Percentiles rank a stretch among this genome's conserved stretches.
Evolutionary conservation across 768 basidiomycete species (phyloP).

Genomic region (Mycena amicta): DNA sequence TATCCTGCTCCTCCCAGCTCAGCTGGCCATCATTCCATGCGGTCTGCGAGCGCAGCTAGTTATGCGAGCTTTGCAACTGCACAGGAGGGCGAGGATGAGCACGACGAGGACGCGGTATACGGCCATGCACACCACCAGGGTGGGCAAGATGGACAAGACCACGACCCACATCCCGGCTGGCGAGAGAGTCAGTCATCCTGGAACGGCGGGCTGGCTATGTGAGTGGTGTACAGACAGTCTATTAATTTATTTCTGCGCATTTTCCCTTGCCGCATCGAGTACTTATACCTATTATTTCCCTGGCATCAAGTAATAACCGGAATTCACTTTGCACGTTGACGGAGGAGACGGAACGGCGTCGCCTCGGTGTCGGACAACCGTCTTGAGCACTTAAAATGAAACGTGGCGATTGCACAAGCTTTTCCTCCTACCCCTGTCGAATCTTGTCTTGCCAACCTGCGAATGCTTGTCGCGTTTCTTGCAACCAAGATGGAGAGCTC

Average conservation of each 20-base stretch:
- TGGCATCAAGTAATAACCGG: constrained; percentile 12
- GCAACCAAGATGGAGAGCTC: too few species aligned
- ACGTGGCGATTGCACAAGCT: too few species aligned
- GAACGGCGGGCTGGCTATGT: constrained; percentile 46
- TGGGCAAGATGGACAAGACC: constrained; percentile 32
- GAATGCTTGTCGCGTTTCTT: too few species aligned
- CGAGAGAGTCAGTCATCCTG: constrained; percentile 36
- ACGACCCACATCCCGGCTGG: constrained; percentile 22
- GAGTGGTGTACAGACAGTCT: constrained; percentile 26
- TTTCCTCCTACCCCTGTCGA: too few species aligned
- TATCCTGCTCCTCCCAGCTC: constrained; percentile 22
- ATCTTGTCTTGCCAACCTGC: neutral
- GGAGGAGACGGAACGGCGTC: neutral
- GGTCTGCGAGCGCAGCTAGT: constrained; percentile 41
- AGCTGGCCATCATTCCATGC: constrained; percentile 20
- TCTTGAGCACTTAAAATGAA: neutral
- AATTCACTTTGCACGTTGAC: neutral
- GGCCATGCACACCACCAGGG: constrained; percentile 26
- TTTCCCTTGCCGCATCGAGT: too few species aligned
- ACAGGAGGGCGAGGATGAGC: constrained; percentile 42
- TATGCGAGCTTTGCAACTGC: constrained; percentile 47
- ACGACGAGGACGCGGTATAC: constrained; percentile 6
- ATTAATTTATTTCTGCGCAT: constrained; percentile 22
- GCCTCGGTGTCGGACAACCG: neutral
- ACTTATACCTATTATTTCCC: constrained; percentile 24